phyloP scores from a whole-genome alignment of 768 basidiomycete species.

The Russula compacta region DNA sequence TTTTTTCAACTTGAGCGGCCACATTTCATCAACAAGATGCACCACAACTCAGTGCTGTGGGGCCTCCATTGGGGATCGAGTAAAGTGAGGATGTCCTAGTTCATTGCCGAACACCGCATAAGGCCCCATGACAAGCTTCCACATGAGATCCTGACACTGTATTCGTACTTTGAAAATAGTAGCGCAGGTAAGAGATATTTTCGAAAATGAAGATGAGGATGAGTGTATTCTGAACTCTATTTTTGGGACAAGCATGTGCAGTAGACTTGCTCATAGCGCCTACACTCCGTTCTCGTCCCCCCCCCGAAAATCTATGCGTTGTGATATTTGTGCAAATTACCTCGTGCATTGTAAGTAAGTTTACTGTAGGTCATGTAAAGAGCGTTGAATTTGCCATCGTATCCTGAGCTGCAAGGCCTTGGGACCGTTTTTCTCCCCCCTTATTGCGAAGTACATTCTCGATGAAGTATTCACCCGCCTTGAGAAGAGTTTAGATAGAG shows the following conservation, averaged over 20 bases:
- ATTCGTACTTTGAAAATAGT: background rate
- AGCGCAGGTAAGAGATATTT: background rate
- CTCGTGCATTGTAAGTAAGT: too few species aligned
- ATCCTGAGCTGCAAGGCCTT: conserved; percentile 24
- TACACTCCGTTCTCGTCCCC: too few species aligned
- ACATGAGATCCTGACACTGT: background rate
- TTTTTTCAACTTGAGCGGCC: background rate
- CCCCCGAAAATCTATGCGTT: too few species aligned
- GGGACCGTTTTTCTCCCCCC: conserved; percentile 34
- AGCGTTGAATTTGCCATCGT: background rate
- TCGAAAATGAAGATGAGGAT: background rate
- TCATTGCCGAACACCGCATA: background rate
- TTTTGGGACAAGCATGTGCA: background rate
- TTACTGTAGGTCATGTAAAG: background rate
- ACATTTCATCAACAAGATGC: background rate
- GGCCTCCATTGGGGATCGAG: background rate
- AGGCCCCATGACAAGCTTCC: background rate
- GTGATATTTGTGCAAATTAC: too few species aligned
- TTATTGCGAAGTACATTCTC: conserved; percentile 78
- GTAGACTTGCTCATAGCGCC: too few species aligned
- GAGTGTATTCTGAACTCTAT: background rate
- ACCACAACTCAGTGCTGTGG: background rate
- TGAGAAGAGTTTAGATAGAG: background rate
- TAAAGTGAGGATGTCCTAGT: background rate
- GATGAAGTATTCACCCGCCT: conserved; percentile 97